Evolutionary conservation across 306 rosid genomes (phyloP), one percentile per base, ranked within the genome.

Genomic region (Cajanus cajan): DNA sequence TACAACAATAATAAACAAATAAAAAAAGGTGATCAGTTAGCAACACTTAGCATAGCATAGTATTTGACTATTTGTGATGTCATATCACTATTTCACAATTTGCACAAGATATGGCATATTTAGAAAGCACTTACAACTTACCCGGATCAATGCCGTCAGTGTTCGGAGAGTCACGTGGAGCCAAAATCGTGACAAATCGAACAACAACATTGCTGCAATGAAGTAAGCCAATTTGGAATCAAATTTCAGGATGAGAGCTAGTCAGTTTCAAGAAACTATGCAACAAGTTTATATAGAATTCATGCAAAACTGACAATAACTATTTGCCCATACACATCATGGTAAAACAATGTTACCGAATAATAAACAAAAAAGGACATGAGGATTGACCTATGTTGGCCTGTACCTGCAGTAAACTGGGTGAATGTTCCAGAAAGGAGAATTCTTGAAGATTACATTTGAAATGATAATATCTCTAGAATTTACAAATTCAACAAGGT

Each of bases 371-470:
- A 11, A 61, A 7, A 24, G 25, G 12, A 34, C 2, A 5, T 36
- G 15, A 16, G 14, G 15, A 64, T 16, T 1, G 34, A 68, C 90
- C 91, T 92, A 16, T 9, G 24, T 45, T 47, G 76, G 61, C 65
- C 34, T 59, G 80, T 89, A 95, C 98, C 94, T 93, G 96, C 94
- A 76, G 79, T 95, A 95, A 87, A 93, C 98, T 25, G 97, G 99
- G 79, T 95, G 98, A 63, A 93, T 86, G 85, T 95, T 95, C 99
- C 99, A 91, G 82, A 93, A 91, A 43, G 98, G 97, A 37, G 99
- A 93, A 78, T 93, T 82, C 85, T 73, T 86, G 74, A 95, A 90
- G 80, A 90, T 83, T 77, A 93, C 91, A 74, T 90, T 86, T 18
- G 98, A 90, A 78, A 95, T 92, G 65, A 92, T 83, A 75, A 95